Evolutionary conservation across 78 protist species (phyloP), one percentile per base, ranked within the genome.

Genomic region (Dictyostelium brefeldianum): DNA sequence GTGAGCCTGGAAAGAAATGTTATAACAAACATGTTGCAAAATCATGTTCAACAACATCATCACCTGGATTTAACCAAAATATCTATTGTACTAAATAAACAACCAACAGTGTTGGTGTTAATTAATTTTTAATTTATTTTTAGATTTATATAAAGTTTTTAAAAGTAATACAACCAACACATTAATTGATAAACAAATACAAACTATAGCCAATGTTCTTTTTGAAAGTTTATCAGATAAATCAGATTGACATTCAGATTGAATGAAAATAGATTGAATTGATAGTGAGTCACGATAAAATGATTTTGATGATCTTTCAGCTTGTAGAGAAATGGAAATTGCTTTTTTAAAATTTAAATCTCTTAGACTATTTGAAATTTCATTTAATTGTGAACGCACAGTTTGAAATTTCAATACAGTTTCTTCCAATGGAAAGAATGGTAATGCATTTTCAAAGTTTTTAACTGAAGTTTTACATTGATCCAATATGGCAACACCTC

Each of bases 111-210:
- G 43, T 36, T 36, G 43, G 43, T 36, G 15, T 14, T 83, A 83
- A 71, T 83, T 83, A n/a, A 83, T 83, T 43, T 83, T 83, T 36
- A 83, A 25, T 83, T 83, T 83, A 18, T 43, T 71, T 56, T 83
- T 83, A 69, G 57, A 53, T 73, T 83, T 83, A 53, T 83, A 51
- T 43, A 83, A 57, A 22, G 62, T n/a, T 56, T 48, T 48, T 22
- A 83, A 43, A 2, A 51, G 20, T 9, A 62, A 14, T 18, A 83
- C 20, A 3, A 67, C 57, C 9, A 83, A 6, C 9, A 56, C 15
- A 73, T 65, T 56, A n/a, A 83, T 43, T n/a, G 36, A 53, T 29
- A 83, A 29, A 46, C 62, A 36, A 6, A 83, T 25, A 18, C 41
- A 43, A 18, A 73, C 15, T 0, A 83, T 53, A 3, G 56, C 54